Evolutionary conservation across 345 rosid species (phyloP).

Genomic region (Salix exigua): DNA sequence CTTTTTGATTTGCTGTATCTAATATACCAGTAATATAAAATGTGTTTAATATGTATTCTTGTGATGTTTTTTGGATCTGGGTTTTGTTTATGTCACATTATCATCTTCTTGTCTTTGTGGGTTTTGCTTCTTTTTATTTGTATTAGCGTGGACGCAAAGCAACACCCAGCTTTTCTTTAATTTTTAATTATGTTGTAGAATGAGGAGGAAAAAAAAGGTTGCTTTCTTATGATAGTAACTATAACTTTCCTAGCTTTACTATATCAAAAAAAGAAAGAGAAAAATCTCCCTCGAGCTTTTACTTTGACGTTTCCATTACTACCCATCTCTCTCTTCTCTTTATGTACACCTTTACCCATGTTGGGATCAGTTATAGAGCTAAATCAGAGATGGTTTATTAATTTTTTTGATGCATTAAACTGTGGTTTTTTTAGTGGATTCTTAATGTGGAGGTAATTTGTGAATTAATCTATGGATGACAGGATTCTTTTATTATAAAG

Average conservation of each 20-base stretch:
- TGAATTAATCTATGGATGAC: conserved; percentile 23
- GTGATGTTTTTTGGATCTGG: conserved; percentile 33
- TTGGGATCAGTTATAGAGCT: conserved; percentile 1
- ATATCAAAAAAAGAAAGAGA: background rate
- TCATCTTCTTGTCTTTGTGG: conserved; percentile 14
- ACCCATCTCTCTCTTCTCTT: conserved; percentile 2
- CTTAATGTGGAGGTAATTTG: conserved; percentile 13
- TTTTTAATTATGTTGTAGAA: background rate
- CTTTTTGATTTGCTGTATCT: background rate
- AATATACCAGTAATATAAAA: background rate
- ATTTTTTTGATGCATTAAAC: background rate
- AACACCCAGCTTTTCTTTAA: background rate
- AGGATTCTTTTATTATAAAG: conserved; percentile 71
- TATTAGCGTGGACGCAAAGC: conserved; percentile 20
- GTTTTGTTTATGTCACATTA: conserved; percentile 9
- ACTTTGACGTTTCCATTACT: background rate
- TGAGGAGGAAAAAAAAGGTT: background rate
- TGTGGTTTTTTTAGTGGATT: background rate
- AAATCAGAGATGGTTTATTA: conserved; percentile 8
- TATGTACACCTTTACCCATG: conserved; percentile 3
- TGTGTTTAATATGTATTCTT: conserved; percentile 9
- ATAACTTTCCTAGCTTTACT: background rate
- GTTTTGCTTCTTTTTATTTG: conserved; percentile 6
- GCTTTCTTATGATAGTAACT: background rate
- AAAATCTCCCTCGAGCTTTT: background rate